Evolutionary conservation across 1,284 basidiomycete genomes (phyloP), one percentile per base, ranked within the genome.

Genomic region (Papiliotrema nemorosa): DNA sequence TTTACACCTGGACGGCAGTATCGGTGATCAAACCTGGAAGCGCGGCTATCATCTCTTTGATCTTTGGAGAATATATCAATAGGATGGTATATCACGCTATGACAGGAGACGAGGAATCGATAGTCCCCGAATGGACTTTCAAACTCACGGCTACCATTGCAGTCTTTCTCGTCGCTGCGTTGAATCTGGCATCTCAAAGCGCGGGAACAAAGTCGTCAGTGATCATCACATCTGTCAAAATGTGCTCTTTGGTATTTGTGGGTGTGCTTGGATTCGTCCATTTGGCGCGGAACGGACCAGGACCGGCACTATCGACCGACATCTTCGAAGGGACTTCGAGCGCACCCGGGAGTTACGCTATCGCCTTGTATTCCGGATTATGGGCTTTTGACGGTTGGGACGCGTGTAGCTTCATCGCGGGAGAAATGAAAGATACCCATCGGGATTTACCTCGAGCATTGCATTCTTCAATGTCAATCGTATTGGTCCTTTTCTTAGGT

Each of bases 351-450:
- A 79, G 84, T 3, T 98, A 92, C 73, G 91, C 94, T 3, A 78
- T 98, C 12, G 96, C 94, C 0, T 76, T 97, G 3, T 99, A 97
- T 74, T 94, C 90, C 12, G 91, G 91, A 0, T 75, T 98, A 1
- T 98, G 92, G 91, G 91, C 91, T 1, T 91, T 90, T 63, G 90
- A 93, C 69, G 91, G 93, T 0, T 97, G 91, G 89, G 72, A 73
- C 49, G 66, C 70, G 39, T 70, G 70, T 47, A 66, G 62, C 49
- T 97, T 88, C 60, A 88, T 97, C 3, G 90, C 88, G 5, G 93
- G 92, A 24, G 93, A 97, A 71, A 90, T 97, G 79, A 80, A 82
- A 49, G 82, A 87, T 53, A 85, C 89, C 1, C 84, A 86, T 59
- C 86, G 84, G 61, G 91, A 92, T 64, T 85, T 97, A 41, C 93